phyloP scores from a whole-genome alignment of 108 stramenopile genomes.

The Stephanodiscus triporus region DNA sequence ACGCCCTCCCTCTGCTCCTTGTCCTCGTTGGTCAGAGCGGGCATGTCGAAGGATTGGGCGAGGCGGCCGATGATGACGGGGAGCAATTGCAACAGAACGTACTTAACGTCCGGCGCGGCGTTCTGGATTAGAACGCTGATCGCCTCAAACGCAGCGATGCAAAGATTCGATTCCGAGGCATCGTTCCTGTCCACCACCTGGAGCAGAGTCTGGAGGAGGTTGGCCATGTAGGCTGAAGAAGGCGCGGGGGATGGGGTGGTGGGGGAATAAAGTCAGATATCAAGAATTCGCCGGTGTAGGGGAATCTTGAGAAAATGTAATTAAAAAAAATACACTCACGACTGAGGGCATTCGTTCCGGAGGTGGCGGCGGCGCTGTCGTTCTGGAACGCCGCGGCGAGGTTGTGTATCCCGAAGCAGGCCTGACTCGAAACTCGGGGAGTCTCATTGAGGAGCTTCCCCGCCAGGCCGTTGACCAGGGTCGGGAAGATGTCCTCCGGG shows the following conservation, averaged over 20 bases:
- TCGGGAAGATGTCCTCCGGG: conserved; percentile 77
- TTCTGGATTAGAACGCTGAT: conserved; percentile 84
- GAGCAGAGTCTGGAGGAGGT: conserved; percentile 79
- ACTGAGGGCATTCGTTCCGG: conserved; percentile 76
- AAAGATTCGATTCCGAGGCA: conserved; percentile 79
- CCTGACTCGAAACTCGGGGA: conserved; percentile 84
- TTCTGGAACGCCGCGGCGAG: conserved; percentile 83
- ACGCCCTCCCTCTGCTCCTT: conserved; percentile 85
- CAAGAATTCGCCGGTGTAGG: too few species aligned
- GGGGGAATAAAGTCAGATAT: too few species aligned
- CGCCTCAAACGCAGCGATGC: conserved; percentile 86
- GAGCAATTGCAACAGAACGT: conserved; percentile 68
- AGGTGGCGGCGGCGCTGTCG: conserved; percentile 53
- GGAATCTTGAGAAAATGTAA: too few species aligned
- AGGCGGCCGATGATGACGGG: conserved; percentile 84
- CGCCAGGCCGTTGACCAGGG: conserved; percentile 76
- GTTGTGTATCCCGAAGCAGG: conserved; percentile 92
- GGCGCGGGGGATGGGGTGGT: neutral
- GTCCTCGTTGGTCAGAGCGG: conserved; percentile 82
- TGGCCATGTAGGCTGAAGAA: conserved; percentile 68
- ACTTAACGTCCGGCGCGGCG: conserved; percentile 78
- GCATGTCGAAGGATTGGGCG: conserved; percentile 71
- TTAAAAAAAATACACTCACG: neutral
- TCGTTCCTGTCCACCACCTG: conserved; percentile 86
- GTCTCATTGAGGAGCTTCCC: conserved; percentile 72